These are phyloP conservation scores for Apiosordaria backusii DNA, from an alignment of 495 filamentous ascomycete genomes.

Conservation along the genomic window DNA sequence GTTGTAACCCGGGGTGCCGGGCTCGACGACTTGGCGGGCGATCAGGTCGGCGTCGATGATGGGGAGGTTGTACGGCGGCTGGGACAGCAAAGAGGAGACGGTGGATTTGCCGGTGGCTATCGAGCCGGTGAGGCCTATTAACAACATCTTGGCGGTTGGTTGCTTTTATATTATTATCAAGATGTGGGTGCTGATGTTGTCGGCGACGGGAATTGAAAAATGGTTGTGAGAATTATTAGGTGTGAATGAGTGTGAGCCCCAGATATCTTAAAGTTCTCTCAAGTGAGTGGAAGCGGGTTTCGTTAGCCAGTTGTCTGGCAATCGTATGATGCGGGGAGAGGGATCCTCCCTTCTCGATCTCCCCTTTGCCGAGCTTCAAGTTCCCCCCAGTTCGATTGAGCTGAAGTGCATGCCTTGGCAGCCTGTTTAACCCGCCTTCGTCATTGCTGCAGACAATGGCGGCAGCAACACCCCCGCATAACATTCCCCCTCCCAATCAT, in stretches of 20 bases:
- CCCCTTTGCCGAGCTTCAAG: neutral
- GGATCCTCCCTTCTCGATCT: neutral
- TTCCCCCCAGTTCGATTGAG: neutral
- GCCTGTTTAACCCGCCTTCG: neutral
- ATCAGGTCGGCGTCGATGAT: slow-evolving; percentile 93
- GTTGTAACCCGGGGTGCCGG: slow-evolving; percentile 76
- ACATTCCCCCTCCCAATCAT: neutral
- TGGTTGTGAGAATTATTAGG: neutral
- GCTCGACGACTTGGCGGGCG: slow-evolving; percentile 86
- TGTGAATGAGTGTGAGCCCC: neutral
- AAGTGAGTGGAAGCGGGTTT: neutral
- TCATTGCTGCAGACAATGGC: neutral
- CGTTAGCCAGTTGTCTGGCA: neutral
- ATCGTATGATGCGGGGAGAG: slow-evolving; percentile 11
- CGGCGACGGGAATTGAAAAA: neutral
- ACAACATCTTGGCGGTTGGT: slow-evolving; percentile 61
- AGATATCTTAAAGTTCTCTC: too few species aligned
- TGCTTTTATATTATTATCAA: neutral
- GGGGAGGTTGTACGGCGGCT: slow-evolving; percentile 78
- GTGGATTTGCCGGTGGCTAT: slow-evolving; percentile 99
- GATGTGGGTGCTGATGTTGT: too few species aligned
- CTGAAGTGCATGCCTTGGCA: neutral
- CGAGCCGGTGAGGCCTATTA: slow-evolving; percentile 94
- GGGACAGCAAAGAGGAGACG: slow-evolving; percentile 75
- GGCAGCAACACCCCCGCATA: neutral